Base-by-base conservation (phyloP, 2,329 filamentous ascomycete species). In the Paracoccidioides brasiliensis region DNA sequence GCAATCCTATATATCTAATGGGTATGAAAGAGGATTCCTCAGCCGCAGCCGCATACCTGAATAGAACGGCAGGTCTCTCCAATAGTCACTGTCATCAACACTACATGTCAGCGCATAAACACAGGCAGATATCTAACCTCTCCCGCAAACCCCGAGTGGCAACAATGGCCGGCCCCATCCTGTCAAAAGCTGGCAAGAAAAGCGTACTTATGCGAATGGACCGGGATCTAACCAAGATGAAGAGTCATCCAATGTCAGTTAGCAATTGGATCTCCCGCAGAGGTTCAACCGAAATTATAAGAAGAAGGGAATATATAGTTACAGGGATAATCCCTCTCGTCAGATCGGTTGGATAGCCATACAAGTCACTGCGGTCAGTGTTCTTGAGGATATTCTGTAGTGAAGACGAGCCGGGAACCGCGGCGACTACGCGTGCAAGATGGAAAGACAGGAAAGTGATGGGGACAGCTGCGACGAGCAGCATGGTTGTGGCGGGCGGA, bases 31-130 rank as follows among this genome's bases (percentile, higher is more conserved):
- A 37, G 33, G 3, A 30, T 37, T 22, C 32, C 14, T 10, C n/a
- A 22, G 5, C 32, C 30, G 30, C 32, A 45, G 30, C 30, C n/a
- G n/a, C 38, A 7, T 64, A 72, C 70, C 70, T 5, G 72, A 72
- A 41, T 73, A 76, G 45, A 76, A 71, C n/a, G 74, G 74, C 0
- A 74, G 63, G 46, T 69, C 66, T 56, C 72, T 68, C 72, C 72
- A 74, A 67, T 83, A 84, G 62, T 84, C 81, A 64, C 84, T 85
- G 64, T 81, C 77, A 37, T 73, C 78, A 78, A 52, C 80, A 71
- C 1, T 65, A 65, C 68, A 80, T 81, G 72, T 75, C 42, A 38
- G 8, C 22, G 44, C 28, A 30, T 46, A 10, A 46, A 14, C 12
- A 33, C 22, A 22, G 22, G 22, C 22, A 46, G 14, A 46, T 46